Conservation (phyloP, 2,329 filamentous ascomycete species). For the Cordyceps pruinosa region DNA sequence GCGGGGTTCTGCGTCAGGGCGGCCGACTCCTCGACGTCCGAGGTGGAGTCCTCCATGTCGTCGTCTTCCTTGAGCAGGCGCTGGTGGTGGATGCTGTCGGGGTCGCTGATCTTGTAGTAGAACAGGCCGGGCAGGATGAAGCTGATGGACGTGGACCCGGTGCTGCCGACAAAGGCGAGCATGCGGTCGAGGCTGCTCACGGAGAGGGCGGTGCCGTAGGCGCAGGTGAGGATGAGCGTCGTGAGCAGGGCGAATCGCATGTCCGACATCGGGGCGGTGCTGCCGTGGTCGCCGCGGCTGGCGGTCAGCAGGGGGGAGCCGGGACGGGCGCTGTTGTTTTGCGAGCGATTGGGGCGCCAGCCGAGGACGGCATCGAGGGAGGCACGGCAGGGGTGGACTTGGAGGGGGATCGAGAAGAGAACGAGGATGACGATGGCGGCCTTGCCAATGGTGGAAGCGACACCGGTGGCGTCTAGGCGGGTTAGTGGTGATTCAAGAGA, state of each 20-base stretch:
- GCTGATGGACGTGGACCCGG: slow-evolving; percentile 89
- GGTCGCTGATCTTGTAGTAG: slow-evolving; percentile 96
- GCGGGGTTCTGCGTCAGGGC: slow-evolving; percentile 40
- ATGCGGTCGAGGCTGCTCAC: slow-evolving; percentile 86
- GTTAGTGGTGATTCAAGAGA: slow-evolving; percentile 16
- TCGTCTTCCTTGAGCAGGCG: slow-evolving; percentile 86
- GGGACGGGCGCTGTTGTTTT: slow-evolving; percentile 31
- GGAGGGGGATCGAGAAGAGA: slow-evolving; percentile 91
- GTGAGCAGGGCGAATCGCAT: slow-evolving; percentile 84
- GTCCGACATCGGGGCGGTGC: slow-evolving; percentile 67
- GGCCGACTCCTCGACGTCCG: slow-evolving; percentile 43
- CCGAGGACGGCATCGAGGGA: slow-evolving; percentile 89
- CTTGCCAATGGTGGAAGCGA: slow-evolving; percentile 85
- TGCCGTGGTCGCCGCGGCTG: slow-evolving; percentile 43
- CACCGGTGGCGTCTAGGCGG: slow-evolving; percentile 32
- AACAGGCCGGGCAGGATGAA: slow-evolving; percentile 95
- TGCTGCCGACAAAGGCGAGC: slow-evolving; percentile 89
- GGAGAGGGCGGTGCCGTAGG: slow-evolving; percentile 84
- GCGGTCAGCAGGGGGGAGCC: slow-evolving; percentile 36
- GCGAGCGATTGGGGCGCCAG: slow-evolving; percentile 63
- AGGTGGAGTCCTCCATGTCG: slow-evolving; percentile 58
- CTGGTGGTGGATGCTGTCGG: slow-evolving; percentile 80
- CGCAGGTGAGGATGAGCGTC: slow-evolving; percentile 73
- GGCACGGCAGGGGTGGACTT: slow-evolving; percentile 94
- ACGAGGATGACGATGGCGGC: slow-evolving; percentile 94